Conservation (phyloP, 164 flowering plant species). For the Santalum album region DNA sequence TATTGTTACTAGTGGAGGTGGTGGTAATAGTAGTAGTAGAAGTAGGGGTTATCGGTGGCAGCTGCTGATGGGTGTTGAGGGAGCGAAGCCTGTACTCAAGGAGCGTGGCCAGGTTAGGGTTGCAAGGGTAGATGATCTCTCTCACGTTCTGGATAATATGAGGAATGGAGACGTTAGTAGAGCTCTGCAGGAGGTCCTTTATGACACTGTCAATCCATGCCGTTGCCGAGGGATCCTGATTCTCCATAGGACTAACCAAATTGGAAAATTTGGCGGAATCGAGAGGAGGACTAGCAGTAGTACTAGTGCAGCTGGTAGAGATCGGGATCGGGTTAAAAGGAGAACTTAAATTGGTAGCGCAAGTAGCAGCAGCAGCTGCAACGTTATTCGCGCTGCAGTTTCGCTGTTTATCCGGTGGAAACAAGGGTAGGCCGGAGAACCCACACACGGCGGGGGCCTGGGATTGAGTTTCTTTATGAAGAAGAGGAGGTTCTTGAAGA, state of each 20-base stretch:
- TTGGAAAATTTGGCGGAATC: too few relatives aligned
- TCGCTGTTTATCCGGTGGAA: constrained; percentile 46
- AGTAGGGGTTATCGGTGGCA: too few relatives aligned
- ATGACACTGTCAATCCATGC: constrained; percentile 87
- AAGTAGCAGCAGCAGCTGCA: too few relatives aligned
- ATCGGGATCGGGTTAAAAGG: too few relatives aligned
- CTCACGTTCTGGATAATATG: constrained; percentile 91
- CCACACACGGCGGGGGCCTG: constrained; percentile 56
- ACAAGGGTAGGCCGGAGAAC: constrained; percentile 79
- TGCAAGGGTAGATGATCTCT: constrained; percentile 86
- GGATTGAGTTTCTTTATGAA: constrained; percentile 1
- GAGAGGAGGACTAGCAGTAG: too few relatives aligned
- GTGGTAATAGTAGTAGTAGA: too few relatives aligned
- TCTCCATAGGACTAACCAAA: constrained; percentile 21
- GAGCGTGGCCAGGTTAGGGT: constrained; percentile 67
- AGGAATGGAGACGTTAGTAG: constrained; percentile 57
- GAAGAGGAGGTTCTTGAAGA: background rate
- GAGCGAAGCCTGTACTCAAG: constrained; percentile 75
- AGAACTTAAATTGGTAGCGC: too few relatives aligned
- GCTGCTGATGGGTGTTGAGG: constrained; percentile 10
- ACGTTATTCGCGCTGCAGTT: background rate
- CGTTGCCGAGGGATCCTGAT: constrained; percentile 25
- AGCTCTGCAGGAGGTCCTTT: constrained; percentile 63
- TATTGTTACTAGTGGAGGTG: too few relatives aligned
- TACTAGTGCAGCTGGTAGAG: too few relatives aligned